These are phyloP conservation scores for Rhinocladiella similis DNA, from an alignment of 2,329 filamentous ascomycete genomes.

Conservation along the genomic window DNA sequence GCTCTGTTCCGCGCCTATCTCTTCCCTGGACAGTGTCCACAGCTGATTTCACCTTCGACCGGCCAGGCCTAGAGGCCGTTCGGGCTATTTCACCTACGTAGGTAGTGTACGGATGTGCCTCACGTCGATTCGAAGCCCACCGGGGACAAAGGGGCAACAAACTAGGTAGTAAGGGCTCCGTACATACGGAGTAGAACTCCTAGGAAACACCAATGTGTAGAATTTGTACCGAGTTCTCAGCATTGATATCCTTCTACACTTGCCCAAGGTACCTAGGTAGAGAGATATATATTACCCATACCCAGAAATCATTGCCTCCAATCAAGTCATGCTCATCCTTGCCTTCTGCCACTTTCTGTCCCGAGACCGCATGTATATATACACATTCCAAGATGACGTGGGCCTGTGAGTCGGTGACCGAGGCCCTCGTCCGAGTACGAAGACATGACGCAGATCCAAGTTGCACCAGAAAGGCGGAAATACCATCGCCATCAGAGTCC, in stretches of 20 bases:
- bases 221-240: no score
- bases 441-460: constrained; percentile 20
- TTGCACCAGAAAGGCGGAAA: constrained; percentile 14
- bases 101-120: no score
- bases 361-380: constrained; percentile 10
- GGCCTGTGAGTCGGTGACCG: background rate
- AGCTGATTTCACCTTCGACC: no score
- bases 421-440: constrained; percentile 14
- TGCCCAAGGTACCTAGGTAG: background rate
- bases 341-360: background rate
- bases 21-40: no score
- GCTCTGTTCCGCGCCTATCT: no score
- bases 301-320: background rate
- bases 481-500: background rate
- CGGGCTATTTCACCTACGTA: no score
- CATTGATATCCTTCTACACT: background rate
- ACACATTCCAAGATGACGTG: constrained; percentile 13
- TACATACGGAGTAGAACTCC: no score
- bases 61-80: no score
- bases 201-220: no score
- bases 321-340: constrained; percentile 7
- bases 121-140: no score
- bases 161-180: no score
- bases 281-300: background rate
- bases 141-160: no score